Percentiles rank a stretch among this genome's conserved stretches.
These are phyloP conservation scores for Pseudocercospora macadamiae DNA, from an alignment of 2,329 filamentous ascomycete genomes.

Conservation along the genomic window DNA sequence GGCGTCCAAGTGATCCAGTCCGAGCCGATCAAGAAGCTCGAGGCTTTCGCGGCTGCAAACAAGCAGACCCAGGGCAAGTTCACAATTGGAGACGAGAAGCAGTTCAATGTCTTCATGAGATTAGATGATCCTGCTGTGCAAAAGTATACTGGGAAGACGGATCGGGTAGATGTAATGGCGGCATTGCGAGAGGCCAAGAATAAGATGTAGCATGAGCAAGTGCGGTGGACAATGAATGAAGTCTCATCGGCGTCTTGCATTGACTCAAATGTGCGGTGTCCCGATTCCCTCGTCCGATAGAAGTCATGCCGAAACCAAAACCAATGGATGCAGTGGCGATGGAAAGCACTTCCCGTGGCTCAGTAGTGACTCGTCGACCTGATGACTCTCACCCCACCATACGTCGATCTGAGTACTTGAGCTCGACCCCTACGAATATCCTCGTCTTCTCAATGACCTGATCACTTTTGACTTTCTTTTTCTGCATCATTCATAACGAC, in stretches of 20 bases:
- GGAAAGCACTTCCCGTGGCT: neutral
- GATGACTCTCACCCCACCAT: too few relatives aligned
- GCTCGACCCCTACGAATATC: too few relatives aligned
- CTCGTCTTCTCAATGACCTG: neutral
- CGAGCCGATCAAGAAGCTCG: constrained; percentile 74
- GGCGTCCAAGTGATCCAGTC: constrained; percentile 73
- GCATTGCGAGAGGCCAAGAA: constrained; percentile 92
- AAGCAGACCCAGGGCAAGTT: constrained; percentile 92
- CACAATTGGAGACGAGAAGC: constrained; percentile 96
- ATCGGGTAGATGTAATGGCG: constrained; percentile 82
- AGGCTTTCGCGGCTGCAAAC: constrained; percentile 76
- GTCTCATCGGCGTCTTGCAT: neutral
- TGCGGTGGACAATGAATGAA: neutral
- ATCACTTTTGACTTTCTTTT: neutral
- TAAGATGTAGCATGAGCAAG: constrained; percentile 37
- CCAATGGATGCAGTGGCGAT: neutral
- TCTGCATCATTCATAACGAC: neutral
- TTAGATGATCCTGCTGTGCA: constrained; percentile 81
- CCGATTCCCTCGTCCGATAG: neutral
- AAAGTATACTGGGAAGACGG: constrained; percentile 77
- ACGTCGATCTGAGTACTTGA: too few relatives aligned
- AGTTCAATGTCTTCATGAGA: constrained; percentile 97
- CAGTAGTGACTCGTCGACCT: too few relatives aligned
- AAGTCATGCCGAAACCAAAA: neutral
- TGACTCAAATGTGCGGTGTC: too few relatives aligned